A percentile compares a stretch with the other conserved stretches of the same genome.
Evolutionary conservation across 306 rosid genomes (phyloP).

Genomic region (Inga laurina): DNA sequence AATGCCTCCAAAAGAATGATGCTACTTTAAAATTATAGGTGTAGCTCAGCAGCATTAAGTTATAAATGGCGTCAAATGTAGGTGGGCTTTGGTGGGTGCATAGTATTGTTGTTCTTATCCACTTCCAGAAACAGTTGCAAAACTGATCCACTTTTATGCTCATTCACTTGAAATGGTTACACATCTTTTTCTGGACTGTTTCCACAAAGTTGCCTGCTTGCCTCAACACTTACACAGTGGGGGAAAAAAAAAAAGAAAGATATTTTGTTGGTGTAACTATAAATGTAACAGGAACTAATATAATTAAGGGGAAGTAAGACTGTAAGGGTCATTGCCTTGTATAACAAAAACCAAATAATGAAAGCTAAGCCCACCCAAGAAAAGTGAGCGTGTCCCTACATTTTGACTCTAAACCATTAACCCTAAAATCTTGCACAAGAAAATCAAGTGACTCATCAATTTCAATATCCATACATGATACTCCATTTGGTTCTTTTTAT

Average conservation of each 20-base stretch:
- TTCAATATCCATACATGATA: neutral
- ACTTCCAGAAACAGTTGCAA: neutral
- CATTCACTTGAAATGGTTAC: too few species aligned
- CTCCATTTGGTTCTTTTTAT: too few species aligned
- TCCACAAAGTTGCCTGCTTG: neutral
- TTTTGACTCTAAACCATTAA: too few species aligned
- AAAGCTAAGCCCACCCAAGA: neutral
- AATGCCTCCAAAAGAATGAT: neutral
- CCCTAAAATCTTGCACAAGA: neutral
- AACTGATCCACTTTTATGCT: constrained; percentile 18
- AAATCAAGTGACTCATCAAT: neutral
- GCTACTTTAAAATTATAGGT: neutral
- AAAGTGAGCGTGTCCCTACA: neutral
- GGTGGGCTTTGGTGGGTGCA: constrained; percentile 26
- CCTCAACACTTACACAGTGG: neutral
- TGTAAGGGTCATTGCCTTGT: neutral
- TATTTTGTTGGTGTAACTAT: neutral
- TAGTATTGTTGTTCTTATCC: neutral
- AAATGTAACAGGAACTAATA: neutral
- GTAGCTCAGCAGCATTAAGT: neutral
- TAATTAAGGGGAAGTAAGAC: neutral
- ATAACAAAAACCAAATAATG: neutral
- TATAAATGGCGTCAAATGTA: constrained; percentile 37
- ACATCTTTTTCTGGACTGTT: constrained; percentile 26
- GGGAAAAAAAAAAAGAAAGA: too few species aligned